Evolutionary conservation across 495 filamentous ascomycete species (phyloP).

Genomic region (Peziza echinospora): DNA sequence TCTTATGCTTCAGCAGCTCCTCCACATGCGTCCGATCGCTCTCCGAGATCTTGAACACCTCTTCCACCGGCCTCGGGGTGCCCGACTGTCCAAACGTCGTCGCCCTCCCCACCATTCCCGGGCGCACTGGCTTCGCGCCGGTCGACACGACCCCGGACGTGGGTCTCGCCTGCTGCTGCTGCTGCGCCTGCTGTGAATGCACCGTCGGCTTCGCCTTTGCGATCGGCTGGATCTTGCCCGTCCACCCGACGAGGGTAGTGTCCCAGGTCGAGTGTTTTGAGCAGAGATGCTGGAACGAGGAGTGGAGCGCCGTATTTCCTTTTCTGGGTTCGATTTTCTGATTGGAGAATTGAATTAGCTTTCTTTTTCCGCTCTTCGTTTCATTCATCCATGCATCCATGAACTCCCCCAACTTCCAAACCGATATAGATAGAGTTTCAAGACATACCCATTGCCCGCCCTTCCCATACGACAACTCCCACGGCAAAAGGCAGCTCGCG

Average conservation of each 20-base stretch:
- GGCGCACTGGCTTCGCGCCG: not conserved
- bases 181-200: slow-evolving; percentile 31
- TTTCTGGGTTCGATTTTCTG: slow-evolving; percentile 29
- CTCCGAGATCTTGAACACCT: slow-evolving; percentile 40
- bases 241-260: slow-evolving; percentile 79
- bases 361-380: slow-evolving; percentile 31
- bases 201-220: slow-evolving; percentile 25
- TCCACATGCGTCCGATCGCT: slow-evolving; percentile 50
- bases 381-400: too few relatives aligned
- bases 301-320: slow-evolving; percentile 73
- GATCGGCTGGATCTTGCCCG: slow-evolving; percentile 50
- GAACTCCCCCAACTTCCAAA: too few relatives aligned
- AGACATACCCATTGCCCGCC: slow-evolving; percentile 49
- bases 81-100: slow-evolving; percentile 20
- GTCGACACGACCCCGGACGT: too few relatives aligned
- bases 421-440: not conserved
- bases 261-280: slow-evolving; percentile 57
- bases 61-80: slow-evolving; percentile 32
- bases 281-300: slow-evolving; percentile 65
- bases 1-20: slow-evolving; percentile 40
- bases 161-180: not conserved
- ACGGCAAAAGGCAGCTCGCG: slow-evolving; percentile 66
- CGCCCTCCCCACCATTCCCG: slow-evolving; percentile 21
- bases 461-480: slow-evolving; percentile 42
- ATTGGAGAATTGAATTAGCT: slow-evolving; percentile 27